Evolutionary conservation across 2,329 filamentous ascomycete species (phyloP).

Genomic region (Apiospora rasikravindrae): DNA sequence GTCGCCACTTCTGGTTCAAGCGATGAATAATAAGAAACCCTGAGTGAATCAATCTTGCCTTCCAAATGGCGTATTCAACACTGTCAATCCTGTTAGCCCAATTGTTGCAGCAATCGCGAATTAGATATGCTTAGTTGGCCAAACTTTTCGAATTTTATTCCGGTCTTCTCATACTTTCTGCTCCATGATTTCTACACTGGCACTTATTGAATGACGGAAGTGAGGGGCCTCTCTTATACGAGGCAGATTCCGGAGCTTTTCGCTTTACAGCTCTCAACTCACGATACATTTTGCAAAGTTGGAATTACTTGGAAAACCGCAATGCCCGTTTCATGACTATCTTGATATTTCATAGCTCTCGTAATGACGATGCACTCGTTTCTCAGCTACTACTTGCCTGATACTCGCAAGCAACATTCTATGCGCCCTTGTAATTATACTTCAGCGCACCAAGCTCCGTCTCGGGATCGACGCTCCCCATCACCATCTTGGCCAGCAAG

Average conservation of each 20-base stretch:
- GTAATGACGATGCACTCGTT: neutral
- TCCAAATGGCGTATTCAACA: neutral
- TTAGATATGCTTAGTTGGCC: neutral
- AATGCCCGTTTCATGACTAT: neutral
- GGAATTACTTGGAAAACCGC: too few relatives aligned
- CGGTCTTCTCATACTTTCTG: neutral
- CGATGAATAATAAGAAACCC: slow-evolving; percentile 4
- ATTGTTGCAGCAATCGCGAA: neutral
- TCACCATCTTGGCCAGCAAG: slow-evolving; percentile 66
- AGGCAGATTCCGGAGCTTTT: neutral
- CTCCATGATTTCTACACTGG: neutral
- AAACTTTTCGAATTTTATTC: neutral
- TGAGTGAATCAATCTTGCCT: neutral
- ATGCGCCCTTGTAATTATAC: slow-evolving; percentile 73
- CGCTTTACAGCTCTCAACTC: neutral
- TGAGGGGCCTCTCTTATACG: neutral
- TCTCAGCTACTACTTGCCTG: neutral
- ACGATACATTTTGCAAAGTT: neutral
- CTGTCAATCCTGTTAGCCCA: neutral
- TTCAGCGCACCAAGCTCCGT: slow-evolving; percentile 64
- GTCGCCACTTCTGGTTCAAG: slow-evolving; percentile 12
- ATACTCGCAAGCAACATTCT: slow-evolving; percentile 22
- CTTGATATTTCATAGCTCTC: neutral
- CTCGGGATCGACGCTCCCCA: slow-evolving; percentile 72
- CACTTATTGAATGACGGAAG: neutral